phyloP scores from a whole-genome alignment of 352 stramenopile species.

The Phytophthora tentaculata region DNA sequence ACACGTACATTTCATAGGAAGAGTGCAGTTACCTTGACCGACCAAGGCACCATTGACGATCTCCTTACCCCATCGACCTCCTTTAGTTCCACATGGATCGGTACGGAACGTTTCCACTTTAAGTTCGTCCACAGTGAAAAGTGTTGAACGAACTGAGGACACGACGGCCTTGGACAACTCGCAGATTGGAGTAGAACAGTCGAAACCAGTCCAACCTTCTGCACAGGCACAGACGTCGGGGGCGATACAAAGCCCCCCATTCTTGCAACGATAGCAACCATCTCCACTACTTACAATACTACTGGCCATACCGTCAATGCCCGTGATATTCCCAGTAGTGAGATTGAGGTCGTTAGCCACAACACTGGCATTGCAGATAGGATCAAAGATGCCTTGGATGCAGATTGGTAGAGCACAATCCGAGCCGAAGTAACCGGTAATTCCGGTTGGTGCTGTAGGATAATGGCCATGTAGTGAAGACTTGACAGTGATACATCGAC shows the following conservation, averaged over 20 bases:
- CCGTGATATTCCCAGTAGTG: slow-evolving; percentile 22
- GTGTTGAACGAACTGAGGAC: slow-evolving; percentile 71
- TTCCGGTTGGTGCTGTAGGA: slow-evolving; percentile 65
- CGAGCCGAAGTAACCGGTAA: slow-evolving; percentile 93
- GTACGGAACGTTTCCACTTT: slow-evolving; percentile 94
- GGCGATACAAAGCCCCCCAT: slow-evolving; percentile 92
- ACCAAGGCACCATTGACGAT: slow-evolving; percentile 71
- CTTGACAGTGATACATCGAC: slow-evolving; percentile 89
- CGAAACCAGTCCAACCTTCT: slow-evolving; percentile 94
- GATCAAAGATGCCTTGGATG: slow-evolving; percentile 95
- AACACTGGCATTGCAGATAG: slow-evolving; percentile 74
- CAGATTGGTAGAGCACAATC: slow-evolving; percentile 97
- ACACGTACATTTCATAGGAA: slow-evolving; percentile 92
- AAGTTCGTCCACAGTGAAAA: slow-evolving; percentile 94
- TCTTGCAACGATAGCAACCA: slow-evolving; percentile 95
- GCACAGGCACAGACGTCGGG: slow-evolving; percentile 93
- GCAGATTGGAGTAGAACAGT: slow-evolving; percentile 94
- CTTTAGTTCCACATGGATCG: slow-evolving; percentile 92
- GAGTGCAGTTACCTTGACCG: slow-evolving; percentile 93
- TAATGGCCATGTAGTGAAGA: slow-evolving; percentile 87
- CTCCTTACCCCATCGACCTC: slow-evolving; percentile 79
- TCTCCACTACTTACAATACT: slow-evolving; percentile 54
- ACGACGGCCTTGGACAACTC: slow-evolving; percentile 54
- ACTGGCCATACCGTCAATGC: slow-evolving; percentile 39
- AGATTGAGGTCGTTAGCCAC: slow-evolving; percentile 47